Base-by-base conservation (phyloP, 2,329 filamentous ascomycete species). In the Colletotrichum aenigma region DNA sequence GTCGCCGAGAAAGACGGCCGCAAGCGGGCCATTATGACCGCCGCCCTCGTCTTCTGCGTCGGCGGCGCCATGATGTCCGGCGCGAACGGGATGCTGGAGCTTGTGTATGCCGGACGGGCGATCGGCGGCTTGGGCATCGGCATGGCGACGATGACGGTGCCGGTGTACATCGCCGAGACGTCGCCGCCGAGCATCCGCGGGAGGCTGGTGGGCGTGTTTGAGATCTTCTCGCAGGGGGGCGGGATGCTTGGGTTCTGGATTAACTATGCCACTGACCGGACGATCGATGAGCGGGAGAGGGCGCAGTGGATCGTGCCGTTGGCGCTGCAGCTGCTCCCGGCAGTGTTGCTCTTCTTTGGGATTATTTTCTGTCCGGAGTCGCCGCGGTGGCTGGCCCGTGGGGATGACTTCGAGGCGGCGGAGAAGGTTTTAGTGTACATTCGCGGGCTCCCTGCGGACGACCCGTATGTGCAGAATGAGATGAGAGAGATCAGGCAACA, bases 161-260 rank as follows among this genome's bases (percentile, higher is more conserved):
- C 90, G 3, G 86, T 92, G 48, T 92, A 92, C 80, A 89, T 91
- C 60, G 88, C 89, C 1, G 90, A 92, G 80, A 89, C 87, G 78
- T 88, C 90, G 0, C 88, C 89, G 77, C 87, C 89, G 1, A 86
- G 85, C 16, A 88, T 86, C 58, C 86, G 90, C 80, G 89, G 89
- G 78, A 80, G 88, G 21, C 87, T 89, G n/a, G 87, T 89, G 28
- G 88, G 88, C 30, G 80, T 89, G 9, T 87, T 88, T 2, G 87
- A 89, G 76, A 87, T 89, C 73, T 88, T 88, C 83, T 88, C 89
- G 16, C 88, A 88, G 12, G 82, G 88, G 6, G 87, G 86, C n/a
- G 88, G 87, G 74, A 88, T 89, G 74, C 83, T 89, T 12, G 88
- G 86, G 1, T 89, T 89, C 81, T 83, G 81, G 80, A 77, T 81